phyloP scores from a whole-genome alignment of 257 asterid genomes.

The Henckelia pumila region DNA sequence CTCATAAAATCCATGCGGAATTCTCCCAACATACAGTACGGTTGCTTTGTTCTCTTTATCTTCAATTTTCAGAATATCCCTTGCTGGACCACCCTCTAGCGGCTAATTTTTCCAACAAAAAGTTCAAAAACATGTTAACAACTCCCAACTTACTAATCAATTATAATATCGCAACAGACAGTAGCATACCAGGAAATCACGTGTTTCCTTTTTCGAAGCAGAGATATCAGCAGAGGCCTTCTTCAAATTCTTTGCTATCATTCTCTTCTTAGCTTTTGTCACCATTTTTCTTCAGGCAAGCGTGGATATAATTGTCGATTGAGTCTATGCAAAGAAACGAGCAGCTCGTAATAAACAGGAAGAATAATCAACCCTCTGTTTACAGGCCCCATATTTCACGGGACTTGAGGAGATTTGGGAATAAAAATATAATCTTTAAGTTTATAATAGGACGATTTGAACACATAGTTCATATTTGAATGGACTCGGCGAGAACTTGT shows the following conservation, averaged over 20 bases:
- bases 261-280: conserved; percentile 50
- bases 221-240: conserved; percentile 47
- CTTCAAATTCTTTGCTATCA: conserved; percentile 40
- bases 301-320: neutral
- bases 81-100: conserved; percentile 73
- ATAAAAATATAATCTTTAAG: too few relatives aligned
- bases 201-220: conserved; percentile 40
- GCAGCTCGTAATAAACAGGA: neutral
- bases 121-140: neutral
- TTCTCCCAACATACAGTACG: conserved; percentile 81
- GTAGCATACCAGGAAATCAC: conserved; percentile 56
- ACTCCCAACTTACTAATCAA: neutral
- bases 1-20: conserved; percentile 97
- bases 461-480: too few relatives aligned
- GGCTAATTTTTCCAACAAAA: conserved; percentile 41
- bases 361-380: neutral
- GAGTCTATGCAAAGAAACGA: neutral
- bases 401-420: neutral
- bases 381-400: neutral
- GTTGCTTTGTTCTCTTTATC: conserved; percentile 54
- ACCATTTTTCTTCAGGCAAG: conserved; percentile 35
- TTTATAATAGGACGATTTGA: too few relatives aligned
- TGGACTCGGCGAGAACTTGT: neutral
- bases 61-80: conserved; percentile 43
- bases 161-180: neutral